Evolutionary conservation across 2,329 filamentous ascomycete genomes (phyloP).

Genomic region (Pseudogymnoascus sp.): DNA sequence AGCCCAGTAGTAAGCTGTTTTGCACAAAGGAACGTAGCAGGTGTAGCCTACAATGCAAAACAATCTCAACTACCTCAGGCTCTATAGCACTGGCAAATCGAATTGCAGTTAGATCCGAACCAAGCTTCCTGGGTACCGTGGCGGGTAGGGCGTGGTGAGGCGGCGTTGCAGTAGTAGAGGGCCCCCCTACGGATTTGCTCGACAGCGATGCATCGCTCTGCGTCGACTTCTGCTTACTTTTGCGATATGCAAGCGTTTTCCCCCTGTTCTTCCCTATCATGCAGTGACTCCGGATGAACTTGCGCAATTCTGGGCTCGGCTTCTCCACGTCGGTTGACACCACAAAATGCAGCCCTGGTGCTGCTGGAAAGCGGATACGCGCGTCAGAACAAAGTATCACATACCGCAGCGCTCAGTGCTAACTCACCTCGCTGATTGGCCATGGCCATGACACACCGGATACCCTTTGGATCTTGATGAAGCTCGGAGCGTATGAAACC

Average conservation of each 20-base stretch:
- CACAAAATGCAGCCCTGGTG: slow-evolving; percentile 26
- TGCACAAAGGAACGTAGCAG: neutral
- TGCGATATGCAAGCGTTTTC: slow-evolving; percentile 17
- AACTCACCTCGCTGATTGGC: neutral
- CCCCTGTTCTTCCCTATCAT: slow-evolving; percentile 37
- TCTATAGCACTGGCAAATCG: slow-evolving; percentile 26
- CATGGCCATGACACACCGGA: neutral
- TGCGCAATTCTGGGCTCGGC: slow-evolving; percentile 26
- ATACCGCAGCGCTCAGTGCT: neutral
- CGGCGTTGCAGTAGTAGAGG: neutral
- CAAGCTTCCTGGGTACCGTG: slow-evolving; percentile 12
- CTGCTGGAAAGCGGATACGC: slow-evolving; percentile 11
- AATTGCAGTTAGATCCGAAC: slow-evolving; percentile 21
- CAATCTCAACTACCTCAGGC: slow-evolving; percentile 18
- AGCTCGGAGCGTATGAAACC: neutral
- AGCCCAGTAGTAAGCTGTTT: neutral
- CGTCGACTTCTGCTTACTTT: slow-evolving; percentile 11
- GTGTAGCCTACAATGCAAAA: slow-evolving; percentile 26
- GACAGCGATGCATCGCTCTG: neutral
- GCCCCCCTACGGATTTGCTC: neutral
- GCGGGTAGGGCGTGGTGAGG: neutral
- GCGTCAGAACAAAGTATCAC: neutral
- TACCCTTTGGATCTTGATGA: neutral
- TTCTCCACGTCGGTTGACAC: slow-evolving; percentile 23
- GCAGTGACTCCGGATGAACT: slow-evolving; percentile 34